phyloP scores from a whole-genome alignment of 495 filamentous ascomycete species.

The Pseudevernia furfuracea region DNA sequence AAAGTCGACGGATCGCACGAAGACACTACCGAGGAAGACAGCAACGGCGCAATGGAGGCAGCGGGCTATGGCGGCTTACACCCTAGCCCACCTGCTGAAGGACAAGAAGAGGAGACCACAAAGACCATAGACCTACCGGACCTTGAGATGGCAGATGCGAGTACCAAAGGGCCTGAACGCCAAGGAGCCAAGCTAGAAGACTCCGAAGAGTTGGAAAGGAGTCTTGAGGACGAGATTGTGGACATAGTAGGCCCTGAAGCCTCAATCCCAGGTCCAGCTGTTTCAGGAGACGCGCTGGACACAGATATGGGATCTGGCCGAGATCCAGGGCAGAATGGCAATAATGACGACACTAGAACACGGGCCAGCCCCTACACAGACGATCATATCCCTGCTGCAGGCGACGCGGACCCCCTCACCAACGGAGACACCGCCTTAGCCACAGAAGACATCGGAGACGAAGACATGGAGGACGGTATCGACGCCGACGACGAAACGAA shows the following conservation, averaged over 20 bases:
- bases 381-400: background rate
- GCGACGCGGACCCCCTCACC: background rate
- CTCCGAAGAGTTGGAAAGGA: background rate
- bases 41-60: constrained; percentile 7
- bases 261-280: background rate
- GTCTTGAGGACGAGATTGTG: constrained; percentile 6
- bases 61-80: background rate
- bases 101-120: background rate
- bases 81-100: constrained; percentile 5
- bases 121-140: background rate
- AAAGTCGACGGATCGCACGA: background rate
- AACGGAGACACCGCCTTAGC: background rate
- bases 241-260: constrained; percentile 2
- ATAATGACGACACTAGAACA: background rate
- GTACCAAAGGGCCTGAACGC: background rate
- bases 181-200: constrained; percentile 1
- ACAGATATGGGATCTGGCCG: background rate
- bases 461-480: constrained; percentile 17
- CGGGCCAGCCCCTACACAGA: background rate
- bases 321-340: background rate
- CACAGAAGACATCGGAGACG: constrained; percentile 20
- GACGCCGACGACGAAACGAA: constrained; percentile 34
- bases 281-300: constrained; percentile 1
- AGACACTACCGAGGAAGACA: constrained; percentile 4
- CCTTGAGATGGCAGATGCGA: background rate